Percentiles rank a stretch among this genome's conserved stretches.
Evolutionary conservation across 73 alveolate species (phyloP).

Genomic region (Stentor roeselii): DNA sequence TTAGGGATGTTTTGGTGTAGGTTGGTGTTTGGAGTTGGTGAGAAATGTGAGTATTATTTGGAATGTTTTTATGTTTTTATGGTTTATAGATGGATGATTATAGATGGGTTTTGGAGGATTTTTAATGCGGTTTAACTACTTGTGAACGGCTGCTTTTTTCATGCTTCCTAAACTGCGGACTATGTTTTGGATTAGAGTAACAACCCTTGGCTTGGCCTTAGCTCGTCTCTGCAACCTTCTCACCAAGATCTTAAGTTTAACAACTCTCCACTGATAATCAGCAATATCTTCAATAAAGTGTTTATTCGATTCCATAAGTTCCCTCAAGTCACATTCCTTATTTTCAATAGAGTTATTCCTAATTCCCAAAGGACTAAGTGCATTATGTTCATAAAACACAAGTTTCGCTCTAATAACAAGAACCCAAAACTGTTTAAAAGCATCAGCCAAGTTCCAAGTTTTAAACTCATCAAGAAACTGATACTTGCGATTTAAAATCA

Average conservation of each 20-base stretch:
- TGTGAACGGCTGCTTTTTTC: too few relatives aligned
- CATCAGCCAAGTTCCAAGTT: neutral
- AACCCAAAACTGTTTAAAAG: constrained; percentile 10
- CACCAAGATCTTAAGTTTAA: neutral
- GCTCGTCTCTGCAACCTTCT: neutral
- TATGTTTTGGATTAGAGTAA: neutral
- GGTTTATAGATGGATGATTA: too few relatives aligned
- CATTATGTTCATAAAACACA: neutral
- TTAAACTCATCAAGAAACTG: neutral
- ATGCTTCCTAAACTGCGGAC: too few relatives aligned
- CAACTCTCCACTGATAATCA: neutral
- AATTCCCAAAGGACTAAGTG: neutral
- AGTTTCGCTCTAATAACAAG: neutral
- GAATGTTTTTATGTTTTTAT: too few relatives aligned
- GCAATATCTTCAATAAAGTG: neutral
- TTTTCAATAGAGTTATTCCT: neutral
- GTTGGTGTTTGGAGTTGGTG: too few relatives aligned
- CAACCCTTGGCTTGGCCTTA: neutral
- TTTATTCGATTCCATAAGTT: neutral
- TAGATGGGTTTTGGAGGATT: too few relatives aligned
- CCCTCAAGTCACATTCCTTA: constrained; percentile 3
- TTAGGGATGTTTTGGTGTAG: too few relatives aligned
- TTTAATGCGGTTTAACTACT: too few relatives aligned
- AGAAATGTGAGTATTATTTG: too few relatives aligned
- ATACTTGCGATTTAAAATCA: neutral